A percentile compares a stretch with the other conserved stretches of the same genome.
Conservation (phyloP, 2,329 filamentous ascomycete genomes). For the Fragosphaeria purpurea region DNA sequence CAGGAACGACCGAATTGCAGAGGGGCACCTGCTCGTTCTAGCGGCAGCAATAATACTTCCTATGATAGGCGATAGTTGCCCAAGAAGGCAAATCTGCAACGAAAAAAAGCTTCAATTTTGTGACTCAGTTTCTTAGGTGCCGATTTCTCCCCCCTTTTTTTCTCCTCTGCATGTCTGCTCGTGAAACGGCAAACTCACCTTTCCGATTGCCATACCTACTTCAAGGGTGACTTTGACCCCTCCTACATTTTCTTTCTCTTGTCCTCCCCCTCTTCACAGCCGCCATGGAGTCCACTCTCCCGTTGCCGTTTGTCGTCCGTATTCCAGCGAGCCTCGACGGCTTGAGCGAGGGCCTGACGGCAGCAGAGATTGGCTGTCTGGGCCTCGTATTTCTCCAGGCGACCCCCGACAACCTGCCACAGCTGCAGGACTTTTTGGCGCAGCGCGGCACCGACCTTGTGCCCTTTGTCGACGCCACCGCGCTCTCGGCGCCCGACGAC, state of each 20-base stretch:
- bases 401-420: slow-evolving; percentile 27
- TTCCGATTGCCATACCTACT: too few relatives aligned
- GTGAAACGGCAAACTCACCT: too few relatives aligned
- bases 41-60: too few relatives aligned
- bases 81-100: not conserved
- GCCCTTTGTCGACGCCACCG: slow-evolving; percentile 68
- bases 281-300: slow-evolving; percentile 54
- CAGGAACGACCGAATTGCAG: too few relatives aligned
- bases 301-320: slow-evolving; percentile 52
- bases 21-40: too few relatives aligned
- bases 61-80: not conserved
- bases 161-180: too few relatives aligned
- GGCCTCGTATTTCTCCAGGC: slow-evolving; percentile 50
- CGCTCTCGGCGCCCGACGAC: slow-evolving; percentile 58
- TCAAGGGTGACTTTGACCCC: too few relatives aligned
- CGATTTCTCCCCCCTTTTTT: not conserved
- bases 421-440: slow-evolving; percentile 36
- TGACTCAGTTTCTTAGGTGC: not conserved
- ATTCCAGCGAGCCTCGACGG: slow-evolving; percentile 36
- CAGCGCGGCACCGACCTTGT: slow-evolving; percentile 42
- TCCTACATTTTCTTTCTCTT: too few relatives aligned
- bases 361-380: slow-evolving; percentile 48
- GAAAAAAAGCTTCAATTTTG: not conserved
- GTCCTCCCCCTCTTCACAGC: too few relatives aligned
- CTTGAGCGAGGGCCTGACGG: slow-evolving; percentile 39